Evolutionary conservation across 495 filamentous ascomycete species (phyloP), one percentile per base, ranked within the genome.

Genomic region (Podospora anserina): DNA sequence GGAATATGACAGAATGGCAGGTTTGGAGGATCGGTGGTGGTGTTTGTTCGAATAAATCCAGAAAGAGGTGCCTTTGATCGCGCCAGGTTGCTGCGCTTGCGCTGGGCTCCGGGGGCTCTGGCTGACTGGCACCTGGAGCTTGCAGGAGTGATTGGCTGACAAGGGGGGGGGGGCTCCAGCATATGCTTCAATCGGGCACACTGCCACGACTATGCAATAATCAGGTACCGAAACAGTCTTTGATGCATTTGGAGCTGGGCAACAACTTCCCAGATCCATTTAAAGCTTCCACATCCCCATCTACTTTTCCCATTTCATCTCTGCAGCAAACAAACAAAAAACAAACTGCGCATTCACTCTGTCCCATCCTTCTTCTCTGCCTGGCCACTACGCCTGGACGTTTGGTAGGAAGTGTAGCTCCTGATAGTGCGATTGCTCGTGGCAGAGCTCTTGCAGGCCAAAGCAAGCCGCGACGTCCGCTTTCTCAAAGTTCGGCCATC

Each of bases 201-300:
- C 5, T 63, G 49, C 1, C 5, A 27, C 1, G 57, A 53, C 30
- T 63, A 71, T 26, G 49, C 69, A 56, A 27, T 62, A 65, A 4
- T 1, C 4, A 27, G 44, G 53, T 67, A 54, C 59, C 57, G 53
- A 62, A 69, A 59, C 55, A 68, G 39, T 39, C 61, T 66, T 66
- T 28, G 64, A 71, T 67, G 69, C 70, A 67, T 53, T 49, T 58
- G 55, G 55, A 58, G 19, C 55, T 58, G n/a, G 27, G 65, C 11
- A 34, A 20, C 55, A 58, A 58, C n/a, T 69, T 68, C 72, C 69
- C 74, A 71, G 66, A 64, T 64, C 66, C 67, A 64, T 60, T 65
- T 63, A 34, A 61, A 66, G 27, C 65, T 49, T 56, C 49, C 39
- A 49, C 39, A 49, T 49, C 39, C 39, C 39, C 39, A 49, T 49